Evolutionary conservation across 495 filamentous ascomycete species (phyloP).

Genomic region (Penicillium bovifimosum): DNA sequence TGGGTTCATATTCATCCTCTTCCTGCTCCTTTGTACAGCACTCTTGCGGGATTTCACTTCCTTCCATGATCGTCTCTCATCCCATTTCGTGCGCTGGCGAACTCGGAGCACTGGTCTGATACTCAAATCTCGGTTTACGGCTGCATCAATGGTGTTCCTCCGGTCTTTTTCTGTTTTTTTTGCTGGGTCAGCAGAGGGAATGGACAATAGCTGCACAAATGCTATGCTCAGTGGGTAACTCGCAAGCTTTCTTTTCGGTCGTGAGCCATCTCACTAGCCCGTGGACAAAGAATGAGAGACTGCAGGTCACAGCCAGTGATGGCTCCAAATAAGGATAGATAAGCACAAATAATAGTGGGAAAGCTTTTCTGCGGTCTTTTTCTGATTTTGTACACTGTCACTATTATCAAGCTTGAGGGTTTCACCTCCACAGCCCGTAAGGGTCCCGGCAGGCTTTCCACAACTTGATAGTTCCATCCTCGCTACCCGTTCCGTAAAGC

Average conservation of each 20-base stretch:
- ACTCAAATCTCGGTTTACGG: not conserved
- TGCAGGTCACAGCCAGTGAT: not conserved
- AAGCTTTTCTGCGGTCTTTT: not conserved
- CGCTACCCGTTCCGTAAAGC: conserved; percentile 90
- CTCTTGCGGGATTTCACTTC: not conserved
- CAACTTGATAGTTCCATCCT: conserved; percentile 96
- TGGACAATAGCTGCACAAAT: not conserved
- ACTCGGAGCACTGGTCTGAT: not conserved
- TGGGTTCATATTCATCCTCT: not conserved
- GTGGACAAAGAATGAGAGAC: not conserved
- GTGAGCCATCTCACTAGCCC: not conserved
- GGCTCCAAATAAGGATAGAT: not conserved
- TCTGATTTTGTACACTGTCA: not conserved
- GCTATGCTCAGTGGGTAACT: not conserved
- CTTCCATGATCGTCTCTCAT: not conserved
- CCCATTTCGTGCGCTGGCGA: not conserved
- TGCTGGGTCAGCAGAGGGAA: too few relatives aligned
- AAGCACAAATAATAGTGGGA: not conserved
- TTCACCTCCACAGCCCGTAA: conserved; percentile 62
- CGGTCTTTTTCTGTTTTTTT: not conserved
- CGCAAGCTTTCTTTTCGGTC: not conserved
- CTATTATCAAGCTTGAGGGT: not conserved
- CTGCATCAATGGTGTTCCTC: not conserved
- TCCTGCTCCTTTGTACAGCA: not conserved
- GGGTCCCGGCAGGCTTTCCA: conserved; percentile 67